These are phyloP conservation scores for Claviceps quebecensis DNA, from an alignment of 2,329 filamentous ascomycete species.

Conservation along the genomic window DNA sequence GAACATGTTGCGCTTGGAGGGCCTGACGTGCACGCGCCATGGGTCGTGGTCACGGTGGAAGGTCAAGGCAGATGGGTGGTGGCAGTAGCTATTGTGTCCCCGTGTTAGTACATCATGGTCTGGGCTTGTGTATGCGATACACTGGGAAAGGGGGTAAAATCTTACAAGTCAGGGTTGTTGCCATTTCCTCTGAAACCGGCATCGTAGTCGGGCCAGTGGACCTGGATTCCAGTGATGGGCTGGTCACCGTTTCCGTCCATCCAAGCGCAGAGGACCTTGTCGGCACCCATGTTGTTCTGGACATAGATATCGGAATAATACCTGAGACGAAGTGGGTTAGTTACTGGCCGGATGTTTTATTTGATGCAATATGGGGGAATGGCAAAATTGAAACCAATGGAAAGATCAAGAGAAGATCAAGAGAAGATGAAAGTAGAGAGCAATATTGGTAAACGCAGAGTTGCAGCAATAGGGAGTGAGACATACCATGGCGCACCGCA, in stretches of 20 bases:
- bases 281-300: background rate
- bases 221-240: background rate
- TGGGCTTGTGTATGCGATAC: background rate
- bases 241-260: background rate
- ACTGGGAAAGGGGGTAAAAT: background rate
- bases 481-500: background rate
- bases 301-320: background rate
- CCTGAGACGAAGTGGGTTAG: background rate
- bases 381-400: too few species aligned
- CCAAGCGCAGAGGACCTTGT: background rate
- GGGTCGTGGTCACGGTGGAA: background rate
- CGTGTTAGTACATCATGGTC: background rate
- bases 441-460: too few species aligned
- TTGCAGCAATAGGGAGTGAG: background rate
- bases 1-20: background rate
- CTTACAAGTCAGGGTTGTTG: background rate
- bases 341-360: too few species aligned
- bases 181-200: background rate
- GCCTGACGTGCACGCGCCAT: background rate
- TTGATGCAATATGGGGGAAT: too few species aligned
- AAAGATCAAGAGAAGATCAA: too few species aligned
- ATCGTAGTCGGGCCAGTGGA: background rate
- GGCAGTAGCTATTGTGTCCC: background rate
- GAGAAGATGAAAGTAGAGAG: background rate
- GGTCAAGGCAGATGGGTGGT: background rate